Base-by-base conservation (phyloP, 208 protist genomes). In the Crithidia bombi region DNA sequence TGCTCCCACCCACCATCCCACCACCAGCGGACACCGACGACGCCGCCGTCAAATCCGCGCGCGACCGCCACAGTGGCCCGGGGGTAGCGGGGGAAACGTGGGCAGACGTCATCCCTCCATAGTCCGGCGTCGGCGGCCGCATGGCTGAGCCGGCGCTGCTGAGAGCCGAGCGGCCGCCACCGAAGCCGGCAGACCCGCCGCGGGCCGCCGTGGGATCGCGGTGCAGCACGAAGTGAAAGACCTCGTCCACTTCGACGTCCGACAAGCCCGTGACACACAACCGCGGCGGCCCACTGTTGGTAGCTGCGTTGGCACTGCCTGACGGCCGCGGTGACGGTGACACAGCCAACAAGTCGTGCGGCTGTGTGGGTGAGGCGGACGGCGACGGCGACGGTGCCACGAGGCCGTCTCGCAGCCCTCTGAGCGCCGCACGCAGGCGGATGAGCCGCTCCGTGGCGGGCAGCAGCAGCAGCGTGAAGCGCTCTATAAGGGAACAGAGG, bases 361-460 rank as follows among this genome's bases (percentile, higher is more conserved):
- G 52, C 47, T 10, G 63, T 25, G 35, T 35, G 2, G 46, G 32
- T 5, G 71, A 43, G 2, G 2, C 19, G 15, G 12, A 33, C 49
- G 30, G 56, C 0, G 49, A 26, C 7, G 23, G 39, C 25, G 19
- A 38, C 10, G 33, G 46, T 6, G 11, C 28, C 39, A 38, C 51
- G 19, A 89, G 57, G 63, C 74, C 64, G 26, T 91, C 81, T 12
- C 78, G n/a, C 23, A 90, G 43, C 14, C 41, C 67, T 9, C 51
- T 38, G 7, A 95, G 79, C 5, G 75, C 39, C 2, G 28, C 66
- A 12, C 85, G 78, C 39, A 95, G 59, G 0, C 59, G 78, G 17
- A 92, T 28, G 0, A 77, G 47, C 26, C 84, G 77, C 65, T 95
- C 89, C n/a, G 85, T 89, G 15, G 70, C 65, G 10, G 84, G 84